Base-by-base conservation (phyloP, 352 stramenopile genomes). In the Globisporangium nunn region DNA sequence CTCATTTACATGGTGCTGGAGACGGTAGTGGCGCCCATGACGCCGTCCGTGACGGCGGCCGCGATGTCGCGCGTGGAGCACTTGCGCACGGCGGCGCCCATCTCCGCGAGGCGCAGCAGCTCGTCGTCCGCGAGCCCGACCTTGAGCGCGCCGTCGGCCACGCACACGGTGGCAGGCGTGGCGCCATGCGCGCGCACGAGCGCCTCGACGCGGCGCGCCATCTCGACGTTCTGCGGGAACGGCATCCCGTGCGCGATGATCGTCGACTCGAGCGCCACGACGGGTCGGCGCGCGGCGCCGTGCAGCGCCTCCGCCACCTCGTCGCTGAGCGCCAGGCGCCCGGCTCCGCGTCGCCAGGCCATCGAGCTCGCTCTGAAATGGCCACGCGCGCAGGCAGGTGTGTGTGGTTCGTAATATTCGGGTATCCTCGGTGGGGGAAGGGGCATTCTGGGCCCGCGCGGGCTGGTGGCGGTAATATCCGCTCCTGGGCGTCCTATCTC, bases 171-270 rank as follows among this genome's bases (percentile, higher is more conserved):
- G 17, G 96, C 96, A 10, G 96, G 96, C 15, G 80, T 87, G 14
- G 89, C 88, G 29, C 87, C 87, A 18, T 95, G 61, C 10, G 80
- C 69, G 31, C 86, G 75, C 49, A 99, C 80, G 44, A 98, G 88
- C 47, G 76, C 60, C 71, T 98, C 96, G 37, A 99, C 81, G 57
- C 89, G 75, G 41, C 74, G 70, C 8, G 94, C 96, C 71, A 98
- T 93, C 56, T 97, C 63, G 23, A 98, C 63, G 66, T 99, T 99
- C 69, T 98, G 76, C 50, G 97, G 97, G 73, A 91, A 99, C 37
- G 97, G 97, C 96, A 99, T 99, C 49, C 84, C 97, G 72, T 99
- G 96, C 35, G 96, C 97, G 58, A 99, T 97, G 71, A 99, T 99
- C 50, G 97, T 99, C n/a, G 89, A 98, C 74, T 99, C 97, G 18